Evolutionary conservation across 2,329 filamentous ascomycete species (phyloP).

Genomic region (Knoxdaviesia proteae): DNA sequence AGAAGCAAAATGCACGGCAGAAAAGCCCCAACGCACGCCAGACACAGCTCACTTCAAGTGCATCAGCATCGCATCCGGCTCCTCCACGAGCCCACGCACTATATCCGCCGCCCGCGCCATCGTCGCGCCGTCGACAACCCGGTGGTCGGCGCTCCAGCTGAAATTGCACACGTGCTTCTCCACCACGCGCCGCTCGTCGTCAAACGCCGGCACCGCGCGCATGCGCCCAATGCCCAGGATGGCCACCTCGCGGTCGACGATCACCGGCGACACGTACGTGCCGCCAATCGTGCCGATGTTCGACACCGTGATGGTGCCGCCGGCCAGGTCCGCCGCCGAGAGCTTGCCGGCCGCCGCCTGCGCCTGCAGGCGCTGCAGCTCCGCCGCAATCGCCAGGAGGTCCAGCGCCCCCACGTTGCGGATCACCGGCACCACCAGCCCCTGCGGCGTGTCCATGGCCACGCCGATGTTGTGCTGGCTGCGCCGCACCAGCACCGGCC

Average conservation of each 20-base stretch:
- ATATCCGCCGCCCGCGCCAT: conserved; percentile 78
- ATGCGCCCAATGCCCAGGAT: conserved; percentile 78
- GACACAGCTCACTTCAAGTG: conserved; percentile 38
- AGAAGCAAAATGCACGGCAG: background rate
- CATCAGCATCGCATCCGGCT: conserved; percentile 72
- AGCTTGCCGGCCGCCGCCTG: conserved; percentile 61
- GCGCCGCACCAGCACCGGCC: conserved; percentile 59
- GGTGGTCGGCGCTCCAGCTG: conserved; percentile 91
- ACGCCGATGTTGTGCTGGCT: conserved; percentile 85
- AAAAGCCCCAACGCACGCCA: background rate
- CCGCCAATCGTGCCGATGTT: conserved; percentile 94
- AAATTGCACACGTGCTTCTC: conserved; percentile 70
- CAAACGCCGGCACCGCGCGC: conserved; percentile 64
- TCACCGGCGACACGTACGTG: conserved; percentile 75
- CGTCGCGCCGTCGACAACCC: conserved; percentile 84
- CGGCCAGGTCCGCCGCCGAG: conserved; percentile 50
- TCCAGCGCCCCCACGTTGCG: conserved; percentile 61
- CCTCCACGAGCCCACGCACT: conserved; percentile 59
- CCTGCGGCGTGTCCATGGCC: conserved; percentile 80
- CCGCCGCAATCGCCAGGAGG: conserved; percentile 56
- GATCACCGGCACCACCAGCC: conserved; percentile 80
- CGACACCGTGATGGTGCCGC: conserved; percentile 84
- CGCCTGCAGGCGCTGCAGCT: conserved; percentile 52
- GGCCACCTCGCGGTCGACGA: conserved; percentile 76
- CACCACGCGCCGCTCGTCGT: conserved; percentile 35